Conservation (phyloP, 2,329 filamentous ascomycete genomes). For the Talaromyces sp. region DNA sequence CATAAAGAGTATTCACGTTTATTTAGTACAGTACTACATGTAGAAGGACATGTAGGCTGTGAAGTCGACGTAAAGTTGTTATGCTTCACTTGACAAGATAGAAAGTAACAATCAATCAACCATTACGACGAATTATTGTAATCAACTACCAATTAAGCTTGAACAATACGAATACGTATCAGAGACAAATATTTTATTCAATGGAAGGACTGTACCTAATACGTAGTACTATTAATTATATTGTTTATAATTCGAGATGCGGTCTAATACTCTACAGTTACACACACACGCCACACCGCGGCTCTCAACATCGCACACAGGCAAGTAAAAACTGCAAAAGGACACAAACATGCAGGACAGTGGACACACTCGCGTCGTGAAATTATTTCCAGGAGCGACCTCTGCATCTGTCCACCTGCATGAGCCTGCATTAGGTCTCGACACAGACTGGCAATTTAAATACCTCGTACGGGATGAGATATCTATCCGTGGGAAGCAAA, state of each 20-base stretch:
- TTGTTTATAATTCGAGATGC: not conserved
- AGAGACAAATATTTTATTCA: not conserved
- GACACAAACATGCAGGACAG: no score
- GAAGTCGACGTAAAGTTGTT: no score
- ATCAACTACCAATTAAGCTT: no score
- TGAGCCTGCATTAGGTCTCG: not conserved
- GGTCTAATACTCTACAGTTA: not conserved
- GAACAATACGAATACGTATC: no score
- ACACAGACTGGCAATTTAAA: not conserved
- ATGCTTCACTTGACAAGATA: no score
- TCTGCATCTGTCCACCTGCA: not conserved
- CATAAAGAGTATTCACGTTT: no score
- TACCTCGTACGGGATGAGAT: not conserved
- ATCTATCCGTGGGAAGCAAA: not conserved
- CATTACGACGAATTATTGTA: no score
- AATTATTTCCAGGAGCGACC: not conserved
- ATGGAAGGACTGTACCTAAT: not conserved
- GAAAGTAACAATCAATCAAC: no score
- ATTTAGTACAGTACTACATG: no score
- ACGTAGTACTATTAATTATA: no score
- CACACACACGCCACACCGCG: not conserved
- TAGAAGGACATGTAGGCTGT: no score
- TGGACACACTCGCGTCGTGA: not conserved
- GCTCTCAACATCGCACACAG: not conserved
- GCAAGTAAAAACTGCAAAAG: no score